Evolutionary conservation across 345 rosid species (phyloP).

Genomic region (Mallotus nudiflorus): DNA sequence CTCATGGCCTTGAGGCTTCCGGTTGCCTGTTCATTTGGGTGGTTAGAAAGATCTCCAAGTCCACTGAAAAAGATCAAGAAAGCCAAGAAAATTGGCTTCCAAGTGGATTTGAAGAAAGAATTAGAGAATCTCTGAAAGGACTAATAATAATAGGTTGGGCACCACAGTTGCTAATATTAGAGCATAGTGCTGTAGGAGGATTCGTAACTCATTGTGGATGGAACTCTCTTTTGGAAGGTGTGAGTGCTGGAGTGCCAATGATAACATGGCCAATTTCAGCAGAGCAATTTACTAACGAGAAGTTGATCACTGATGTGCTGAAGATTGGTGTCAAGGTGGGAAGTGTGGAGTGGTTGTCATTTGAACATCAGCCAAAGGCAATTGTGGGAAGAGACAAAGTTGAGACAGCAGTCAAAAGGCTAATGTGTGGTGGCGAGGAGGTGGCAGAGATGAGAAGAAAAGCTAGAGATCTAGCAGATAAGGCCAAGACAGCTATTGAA

Average conservation of each 20-base stretch:
- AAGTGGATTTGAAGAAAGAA: conserved; percentile 38
- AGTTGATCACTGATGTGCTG: conserved; percentile 5
- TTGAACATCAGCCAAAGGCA: no score
- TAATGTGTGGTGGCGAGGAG: conserved; percentile 39
- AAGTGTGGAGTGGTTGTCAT: conserved; percentile 31
- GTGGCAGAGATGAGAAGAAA: no score
- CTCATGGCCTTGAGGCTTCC: conserved; percentile 43
- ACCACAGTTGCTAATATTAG: conserved; percentile 18
- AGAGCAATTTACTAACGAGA: conserved; percentile 20
- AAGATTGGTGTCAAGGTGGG: not conserved
- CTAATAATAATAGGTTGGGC: conserved; percentile 19
- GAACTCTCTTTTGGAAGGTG: conserved; percentile 26
- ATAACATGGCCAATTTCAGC: conserved; percentile 19
- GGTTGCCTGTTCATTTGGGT: conserved; percentile 50
- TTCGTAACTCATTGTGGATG: conserved; percentile 26
- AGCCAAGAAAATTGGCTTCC: conserved; percentile 37
- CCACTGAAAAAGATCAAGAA: conserved; percentile 4
- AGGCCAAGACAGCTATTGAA: conserved; percentile 42
- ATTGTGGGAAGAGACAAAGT: no score
- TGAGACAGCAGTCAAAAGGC: no score
- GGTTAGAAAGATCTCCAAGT: conserved; percentile 38
- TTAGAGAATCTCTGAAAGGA: conserved; percentile 21
- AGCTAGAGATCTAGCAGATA: conserved; percentile 32
- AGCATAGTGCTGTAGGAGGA: conserved; percentile 18
- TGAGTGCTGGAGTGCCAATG: conserved; percentile 20